Percentiles rank a stretch among this genome's conserved stretches.
Conservation (phyloP, 148 eudicot genomes). For the Bassia scoparia region DNA sequence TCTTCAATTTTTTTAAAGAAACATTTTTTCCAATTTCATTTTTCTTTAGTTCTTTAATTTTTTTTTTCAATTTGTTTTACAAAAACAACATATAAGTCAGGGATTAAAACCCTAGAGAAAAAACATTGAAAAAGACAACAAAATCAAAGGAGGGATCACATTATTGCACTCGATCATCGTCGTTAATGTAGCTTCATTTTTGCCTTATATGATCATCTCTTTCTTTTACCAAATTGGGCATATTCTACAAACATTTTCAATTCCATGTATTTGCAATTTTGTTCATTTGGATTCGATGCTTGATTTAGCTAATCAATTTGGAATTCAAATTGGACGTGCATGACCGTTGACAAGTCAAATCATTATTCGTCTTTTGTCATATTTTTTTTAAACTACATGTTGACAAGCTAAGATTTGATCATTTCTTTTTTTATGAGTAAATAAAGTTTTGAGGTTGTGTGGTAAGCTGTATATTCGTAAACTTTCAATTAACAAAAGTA, state of each 20-base stretch:
- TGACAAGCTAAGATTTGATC: background rate
- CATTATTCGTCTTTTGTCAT: no score
- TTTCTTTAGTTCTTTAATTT: slow-evolving; percentile 13
- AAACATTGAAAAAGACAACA: background rate
- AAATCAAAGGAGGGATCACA: background rate
- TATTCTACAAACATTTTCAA: slow-evolving; percentile 5
- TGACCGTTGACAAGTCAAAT: slow-evolving; percentile 1
- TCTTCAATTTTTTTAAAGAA: background rate
- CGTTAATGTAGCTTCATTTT: background rate
- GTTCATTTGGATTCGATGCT: background rate
- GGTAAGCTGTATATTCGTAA: background rate
- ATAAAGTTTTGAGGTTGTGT: background rate
- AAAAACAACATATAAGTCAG: slow-evolving; percentile 12
- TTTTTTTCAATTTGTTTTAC: no score
- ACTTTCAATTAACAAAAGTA: background rate
- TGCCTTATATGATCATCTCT: background rate
- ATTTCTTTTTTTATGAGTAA: background rate
- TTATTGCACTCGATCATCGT: background rate
- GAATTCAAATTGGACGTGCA: slow-evolving; percentile 18
- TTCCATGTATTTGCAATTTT: slow-evolving; percentile 7
- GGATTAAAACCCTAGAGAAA: slow-evolving; percentile 6
- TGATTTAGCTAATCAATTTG: background rate
- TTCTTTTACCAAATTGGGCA: slow-evolving; percentile 24
- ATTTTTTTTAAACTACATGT: no score
- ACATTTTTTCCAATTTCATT: background rate